A percentile compares a stretch with the other conserved stretches of the same genome.
These are phyloP conservation scores for Brassica napus DNA, from an alignment of 345 rosid genomes.

Conservation along the genomic window DNA sequence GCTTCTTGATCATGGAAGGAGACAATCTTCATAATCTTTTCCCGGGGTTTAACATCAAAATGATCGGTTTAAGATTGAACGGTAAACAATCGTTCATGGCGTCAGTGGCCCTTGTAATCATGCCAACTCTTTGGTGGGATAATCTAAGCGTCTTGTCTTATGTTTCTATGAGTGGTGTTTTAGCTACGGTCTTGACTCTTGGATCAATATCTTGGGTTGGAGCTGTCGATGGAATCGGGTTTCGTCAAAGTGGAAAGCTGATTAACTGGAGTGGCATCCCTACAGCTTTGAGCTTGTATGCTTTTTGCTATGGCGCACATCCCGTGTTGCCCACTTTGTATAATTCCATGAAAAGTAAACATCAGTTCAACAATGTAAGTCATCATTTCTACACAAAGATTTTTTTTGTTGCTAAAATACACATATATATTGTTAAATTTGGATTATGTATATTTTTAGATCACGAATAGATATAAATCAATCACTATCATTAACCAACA, in stretches of 20 bases:
- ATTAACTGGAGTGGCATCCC: slow-evolving; percentile 46
- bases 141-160: slow-evolving; percentile 44
- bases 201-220: slow-evolving; percentile 48
- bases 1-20: slow-evolving; percentile 49
- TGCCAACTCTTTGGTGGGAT: slow-evolving; percentile 49
- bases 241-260: slow-evolving; percentile 41
- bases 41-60: slow-evolving; percentile 37
- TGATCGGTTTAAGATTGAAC: slow-evolving; percentile 34
- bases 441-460: too few species aligned
- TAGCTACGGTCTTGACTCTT: slow-evolving; percentile 42
- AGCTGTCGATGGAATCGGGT: slow-evolving; percentile 33
- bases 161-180: slow-evolving; percentile 54
- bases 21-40: slow-evolving; percentile 50
- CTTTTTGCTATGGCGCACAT: slow-evolving; percentile 55
- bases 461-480: too few species aligned
- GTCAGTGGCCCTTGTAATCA: slow-evolving; percentile 39
- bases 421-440: too few species aligned
- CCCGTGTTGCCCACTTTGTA: slow-evolving; percentile 51
- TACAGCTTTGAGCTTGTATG: slow-evolving; percentile 45
- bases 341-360: slow-evolving; percentile 48
- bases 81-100: slow-evolving; percentile 43
- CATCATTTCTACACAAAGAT: neutral
- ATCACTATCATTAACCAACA: too few species aligned
- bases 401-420: too few species aligned
- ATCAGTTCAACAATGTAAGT: slow-evolving; percentile 47